phyloP scores from a whole-genome alignment of 139 green algal species.

The Chlamydomonas sp. region DNA sequence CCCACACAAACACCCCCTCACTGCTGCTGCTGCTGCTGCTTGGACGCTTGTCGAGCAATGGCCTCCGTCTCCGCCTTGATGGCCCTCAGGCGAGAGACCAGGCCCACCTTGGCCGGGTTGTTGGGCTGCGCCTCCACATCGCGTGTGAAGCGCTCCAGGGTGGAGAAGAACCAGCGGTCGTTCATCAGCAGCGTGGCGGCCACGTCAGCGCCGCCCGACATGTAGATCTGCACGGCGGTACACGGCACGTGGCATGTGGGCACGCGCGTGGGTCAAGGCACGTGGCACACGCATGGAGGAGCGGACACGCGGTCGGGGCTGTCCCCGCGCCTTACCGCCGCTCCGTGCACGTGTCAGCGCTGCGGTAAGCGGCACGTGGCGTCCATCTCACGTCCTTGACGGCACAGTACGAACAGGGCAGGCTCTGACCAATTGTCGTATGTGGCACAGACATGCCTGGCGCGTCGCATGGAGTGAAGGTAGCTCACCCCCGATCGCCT shows the following conservation, averaged over 20 bases:
- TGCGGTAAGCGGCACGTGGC: too few relatives aligned
- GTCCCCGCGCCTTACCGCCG: too few relatives aligned
- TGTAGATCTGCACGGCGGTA: slow-evolving; percentile 5
- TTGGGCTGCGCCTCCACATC: slow-evolving; percentile 33
- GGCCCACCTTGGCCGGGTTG: background rate
- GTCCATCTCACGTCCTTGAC: too few relatives aligned
- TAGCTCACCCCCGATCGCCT: too few relatives aligned
- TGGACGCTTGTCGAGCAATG: background rate
- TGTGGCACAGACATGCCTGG: too few relatives aligned
- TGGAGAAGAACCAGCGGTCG: slow-evolving; percentile 13
- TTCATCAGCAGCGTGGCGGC: background rate
- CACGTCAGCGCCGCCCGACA: background rate
- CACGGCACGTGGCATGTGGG: background rate
- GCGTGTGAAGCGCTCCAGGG: background rate
- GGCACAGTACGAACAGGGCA: too few relatives aligned
- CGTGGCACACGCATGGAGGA: background rate
- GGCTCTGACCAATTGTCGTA: too few relatives aligned
- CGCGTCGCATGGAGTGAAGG: too few relatives aligned
- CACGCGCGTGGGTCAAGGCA: background rate
- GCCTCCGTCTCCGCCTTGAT: slow-evolving; percentile 24
- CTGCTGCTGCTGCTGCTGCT: too few relatives aligned
- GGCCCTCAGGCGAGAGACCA: background rate
- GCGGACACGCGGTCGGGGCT: too few relatives aligned
- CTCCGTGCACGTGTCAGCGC: too few relatives aligned
- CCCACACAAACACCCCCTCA: too few relatives aligned